phyloP scores from a whole-genome alignment of 169 alveolate species.

The Plasmodium knowlesi region DNA sequence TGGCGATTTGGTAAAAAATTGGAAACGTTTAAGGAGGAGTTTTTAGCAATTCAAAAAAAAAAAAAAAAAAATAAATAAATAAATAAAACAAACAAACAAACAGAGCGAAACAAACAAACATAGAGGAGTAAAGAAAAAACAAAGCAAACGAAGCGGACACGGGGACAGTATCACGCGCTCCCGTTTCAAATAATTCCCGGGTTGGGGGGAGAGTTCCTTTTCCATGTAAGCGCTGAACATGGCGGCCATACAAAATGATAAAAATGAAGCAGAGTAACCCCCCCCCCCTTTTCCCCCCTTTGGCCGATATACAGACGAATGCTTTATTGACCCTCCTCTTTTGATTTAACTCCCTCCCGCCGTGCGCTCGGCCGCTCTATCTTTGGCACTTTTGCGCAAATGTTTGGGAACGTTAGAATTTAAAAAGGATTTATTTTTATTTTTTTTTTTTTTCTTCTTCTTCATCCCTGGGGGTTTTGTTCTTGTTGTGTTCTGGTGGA shows the following conservation, averaged over 20 bases:
- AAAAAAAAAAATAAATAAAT: neutral
- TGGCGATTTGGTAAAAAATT: neutral
- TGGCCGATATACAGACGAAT: neutral
- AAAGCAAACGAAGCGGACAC: neutral
- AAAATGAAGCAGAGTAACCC: neutral
- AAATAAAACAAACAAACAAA: neutral
- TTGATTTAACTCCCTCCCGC: neutral
- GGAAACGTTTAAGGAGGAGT: neutral
- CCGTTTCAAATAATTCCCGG: neutral
- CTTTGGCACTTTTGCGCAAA: conserved; percentile 22
- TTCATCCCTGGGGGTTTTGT: neutral
- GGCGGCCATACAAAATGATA: neutral
- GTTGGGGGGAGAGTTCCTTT: no score
- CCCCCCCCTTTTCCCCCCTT: neutral
- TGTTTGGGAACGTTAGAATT: conserved; percentile 13
- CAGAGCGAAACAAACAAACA: neutral
- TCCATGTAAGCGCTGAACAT: neutral
- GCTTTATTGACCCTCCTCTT: neutral
- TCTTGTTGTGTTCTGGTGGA: neutral
- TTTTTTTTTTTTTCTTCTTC: neutral
- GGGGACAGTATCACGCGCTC: neutral
- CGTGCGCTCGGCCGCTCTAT: neutral
- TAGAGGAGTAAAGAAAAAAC: neutral
- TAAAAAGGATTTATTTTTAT: neutral
- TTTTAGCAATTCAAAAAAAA: neutral